Conservation (phyloP, 495 filamentous ascomycete species). For the Penicillium lividum region DNA sequence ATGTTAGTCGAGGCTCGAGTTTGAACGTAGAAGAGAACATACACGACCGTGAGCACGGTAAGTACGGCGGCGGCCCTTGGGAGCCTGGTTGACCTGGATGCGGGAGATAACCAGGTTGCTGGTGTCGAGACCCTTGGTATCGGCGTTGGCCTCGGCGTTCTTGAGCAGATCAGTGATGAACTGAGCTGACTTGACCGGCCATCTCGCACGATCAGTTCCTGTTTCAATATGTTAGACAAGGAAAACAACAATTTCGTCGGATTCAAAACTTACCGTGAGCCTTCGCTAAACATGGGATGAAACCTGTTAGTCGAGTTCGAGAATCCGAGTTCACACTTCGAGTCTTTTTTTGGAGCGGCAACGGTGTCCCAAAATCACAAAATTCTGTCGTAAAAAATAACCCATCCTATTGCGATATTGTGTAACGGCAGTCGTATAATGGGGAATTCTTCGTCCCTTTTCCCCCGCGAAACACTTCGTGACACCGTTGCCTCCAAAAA, state of each 20-base stretch:
- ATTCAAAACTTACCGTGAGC: too few species aligned
- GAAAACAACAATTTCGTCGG: too few species aligned
- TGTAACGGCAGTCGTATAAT: too few species aligned
- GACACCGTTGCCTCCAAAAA: slow-evolving; percentile 17
- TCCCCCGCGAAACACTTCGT: slow-evolving; percentile 6
- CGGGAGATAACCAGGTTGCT: slow-evolving; percentile 96
- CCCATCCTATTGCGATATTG: slow-evolving; percentile 1
- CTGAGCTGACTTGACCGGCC: slow-evolving; percentile 98
- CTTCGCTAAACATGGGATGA: background rate
- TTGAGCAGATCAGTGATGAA: slow-evolving; percentile 95
- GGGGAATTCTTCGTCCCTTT: background rate
- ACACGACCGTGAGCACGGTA: slow-evolving; percentile 99
- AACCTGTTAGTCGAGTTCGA: slow-evolving; percentile 26
- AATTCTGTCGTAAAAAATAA: background rate
- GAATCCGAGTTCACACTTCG: slow-evolving; percentile 9
- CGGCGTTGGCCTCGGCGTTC: slow-evolving; percentile 99
- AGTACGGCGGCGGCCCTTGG: slow-evolving; percentile 95
- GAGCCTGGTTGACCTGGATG: slow-evolving; percentile 99
- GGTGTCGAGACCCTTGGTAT: slow-evolving; percentile 98
- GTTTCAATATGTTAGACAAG: too few species aligned
- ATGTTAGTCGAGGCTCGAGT: slow-evolving; percentile 6
- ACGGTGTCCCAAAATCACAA: slow-evolving; percentile 18
- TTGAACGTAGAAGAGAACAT: slow-evolving; percentile 48
- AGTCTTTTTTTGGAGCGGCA: slow-evolving; percentile 21
- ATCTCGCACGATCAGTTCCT: slow-evolving; percentile 62